These are phyloP conservation scores for Trametes pubescens DNA, from an alignment of 1,284 basidiomycete species.

Conservation along the genomic window DNA sequence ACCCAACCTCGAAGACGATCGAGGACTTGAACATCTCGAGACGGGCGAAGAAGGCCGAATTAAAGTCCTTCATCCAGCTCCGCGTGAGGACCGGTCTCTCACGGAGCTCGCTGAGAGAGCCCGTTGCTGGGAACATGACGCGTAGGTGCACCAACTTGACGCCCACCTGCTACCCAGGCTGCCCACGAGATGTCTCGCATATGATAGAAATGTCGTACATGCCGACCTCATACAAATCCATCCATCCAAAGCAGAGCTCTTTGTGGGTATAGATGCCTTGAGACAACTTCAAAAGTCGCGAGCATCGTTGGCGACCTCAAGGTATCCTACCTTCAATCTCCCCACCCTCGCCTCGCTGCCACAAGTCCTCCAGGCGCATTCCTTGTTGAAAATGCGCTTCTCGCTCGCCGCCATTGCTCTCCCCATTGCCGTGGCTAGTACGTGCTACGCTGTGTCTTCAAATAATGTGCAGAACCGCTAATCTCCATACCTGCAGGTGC, in stretches of 20 bases:
- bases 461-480: background rate
- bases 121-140: too few species aligned
- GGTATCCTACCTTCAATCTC: slow-evolving; percentile 25
- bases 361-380: slow-evolving; percentile 32
- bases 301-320: slow-evolving; percentile 21
- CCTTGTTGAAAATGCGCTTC: slow-evolving; percentile 36
- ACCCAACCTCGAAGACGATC: slow-evolving; percentile 74
- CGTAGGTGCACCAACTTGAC: too few species aligned
- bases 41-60: slow-evolving; percentile 72
- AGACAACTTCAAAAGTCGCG: slow-evolving; percentile 28
- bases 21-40: slow-evolving; percentile 66
- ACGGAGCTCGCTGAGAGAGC: too few species aligned
- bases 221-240: slow-evolving; percentile 1
- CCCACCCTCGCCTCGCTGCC: slow-evolving; percentile 23
- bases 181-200: slow-evolving; percentile 8
- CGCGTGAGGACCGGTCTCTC: too few species aligned
- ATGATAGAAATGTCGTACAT: slow-evolving; percentile 3
- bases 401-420: slow-evolving; percentile 44
- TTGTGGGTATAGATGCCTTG: slow-evolving; percentile 25
- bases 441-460: slow-evolving; percentile 3
- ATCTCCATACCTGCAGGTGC: slow-evolving; percentile 29
- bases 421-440: slow-evolving; percentile 44
- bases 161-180: too few species aligned
- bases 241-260: slow-evolving; percentile 7
- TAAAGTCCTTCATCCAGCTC: slow-evolving; percentile 71